Conservation (phyloP, 2,329 filamentous ascomycete genomes). For the Aspergillus texensis region DNA sequence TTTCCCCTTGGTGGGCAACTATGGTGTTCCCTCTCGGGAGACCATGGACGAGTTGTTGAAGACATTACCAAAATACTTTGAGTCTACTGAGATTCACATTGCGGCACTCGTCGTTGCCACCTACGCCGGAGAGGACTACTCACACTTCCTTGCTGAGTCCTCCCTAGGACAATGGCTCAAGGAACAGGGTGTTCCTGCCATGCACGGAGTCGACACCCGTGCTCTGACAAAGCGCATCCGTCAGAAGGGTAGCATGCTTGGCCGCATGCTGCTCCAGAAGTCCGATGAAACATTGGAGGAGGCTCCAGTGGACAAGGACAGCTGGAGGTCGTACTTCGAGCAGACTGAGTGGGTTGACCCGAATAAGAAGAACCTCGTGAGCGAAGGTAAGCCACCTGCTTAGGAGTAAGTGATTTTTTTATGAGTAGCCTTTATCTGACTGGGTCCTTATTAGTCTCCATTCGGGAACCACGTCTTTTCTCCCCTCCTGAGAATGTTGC, state of each 20-base stretch:
- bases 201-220: constrained; percentile 93
- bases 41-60: constrained; percentile 80
- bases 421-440: constrained; percentile 19
- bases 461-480: constrained; percentile 83
- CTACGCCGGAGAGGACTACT: constrained; percentile 93
- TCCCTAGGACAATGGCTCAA: constrained; percentile 95
- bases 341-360: constrained; percentile 86
- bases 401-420: not conserved
- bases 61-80: constrained; percentile 89
- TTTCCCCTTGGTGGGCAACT: constrained; percentile 94
- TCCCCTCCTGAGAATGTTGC: constrained; percentile 70
- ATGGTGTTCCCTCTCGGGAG: constrained; percentile 89
- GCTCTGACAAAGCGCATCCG: constrained; percentile 92
- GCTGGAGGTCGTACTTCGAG: constrained; percentile 68
- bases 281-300: constrained; percentile 39
- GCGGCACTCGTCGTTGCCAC: constrained; percentile 87
- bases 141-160: constrained; percentile 87
- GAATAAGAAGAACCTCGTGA: constrained; percentile 89
- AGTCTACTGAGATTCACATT: constrained; percentile 89
- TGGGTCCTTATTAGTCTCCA: constrained; percentile 70
- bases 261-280: constrained; percentile 79
- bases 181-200: constrained; percentile 89
- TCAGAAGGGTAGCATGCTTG: constrained; percentile 93
- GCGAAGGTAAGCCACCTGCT: constrained; percentile 71
- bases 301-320: constrained; percentile 45